Evolutionary conservation across 306 rosid species (phyloP), one percentile per base, ranked within the genome.

Genomic region (Cotoneaster glaucophyllus): DNA sequence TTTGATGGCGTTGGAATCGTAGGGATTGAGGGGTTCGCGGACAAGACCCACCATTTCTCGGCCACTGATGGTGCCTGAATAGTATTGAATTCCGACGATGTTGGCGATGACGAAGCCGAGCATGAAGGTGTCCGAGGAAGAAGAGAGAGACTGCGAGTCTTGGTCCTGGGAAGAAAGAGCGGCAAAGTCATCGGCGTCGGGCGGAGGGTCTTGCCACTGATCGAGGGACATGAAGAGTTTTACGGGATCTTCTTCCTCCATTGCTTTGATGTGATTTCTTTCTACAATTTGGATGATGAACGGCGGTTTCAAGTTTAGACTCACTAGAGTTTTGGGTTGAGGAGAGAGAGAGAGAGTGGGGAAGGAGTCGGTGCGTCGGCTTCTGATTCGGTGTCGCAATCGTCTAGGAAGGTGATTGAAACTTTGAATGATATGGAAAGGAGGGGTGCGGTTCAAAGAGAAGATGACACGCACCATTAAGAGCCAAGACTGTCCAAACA

Each of bases 1-100:
- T 59, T 73, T 82, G 77, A 93, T 90, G 80, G 98, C 95, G 87
- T 90, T 84, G 0, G 87, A 4, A 44, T 90, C 97, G 83, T 82
- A 45, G 0, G 82, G 79, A 57, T 93, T 90, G 48, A 81, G 82
- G 12, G 97, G 91, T n/a, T 93, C 97, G 2, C 98, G 92, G 21
- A 86, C 75, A 0, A 93, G 82, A 61, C 89, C 93, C 67, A 90
- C 92, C 86, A 90, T 81, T 62, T 86, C 90, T 6, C 93, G 89
- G 74, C 93, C 93, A 70, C 65, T 85, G 75, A 93, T 74, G 11
- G 68, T 80, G 81, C 87, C 93, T 24, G 86, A 29, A 78, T 87
- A 83, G 92, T 87, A 31, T 8, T 78, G 78, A 13, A 80, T 4
- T 8, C 96, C 97, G 8, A 90, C 97, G 32, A 93, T 86, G 86